Percentiles rank a stretch among this genome's conserved stretches.
Evolutionary conservation across 805 yeast species (phyloP).

Genomic region (Wickerhamiella slavikovae): DNA sequence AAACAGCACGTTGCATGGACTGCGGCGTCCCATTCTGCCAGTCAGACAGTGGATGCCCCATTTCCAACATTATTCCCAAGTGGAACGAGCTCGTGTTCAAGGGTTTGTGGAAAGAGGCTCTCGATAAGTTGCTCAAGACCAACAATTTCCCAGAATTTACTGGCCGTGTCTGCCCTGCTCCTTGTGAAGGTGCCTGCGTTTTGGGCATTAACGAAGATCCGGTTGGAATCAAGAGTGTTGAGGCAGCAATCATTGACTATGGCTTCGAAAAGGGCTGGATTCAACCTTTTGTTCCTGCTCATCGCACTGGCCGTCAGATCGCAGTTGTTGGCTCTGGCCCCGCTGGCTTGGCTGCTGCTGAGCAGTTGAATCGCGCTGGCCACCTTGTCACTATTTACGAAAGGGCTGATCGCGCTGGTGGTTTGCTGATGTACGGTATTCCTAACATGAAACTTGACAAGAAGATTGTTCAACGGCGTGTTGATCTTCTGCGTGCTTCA

Average conservation of each 20-base stretch:
- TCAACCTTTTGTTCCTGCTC: conserved; percentile 55
- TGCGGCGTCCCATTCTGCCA: conserved; percentile 99
- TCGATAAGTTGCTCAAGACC: conserved; percentile 80
- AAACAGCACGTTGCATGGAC: conserved; percentile 97
- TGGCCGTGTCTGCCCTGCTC: conserved; percentile 97
- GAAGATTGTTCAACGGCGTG: conserved; percentile 77
- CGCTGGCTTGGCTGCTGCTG: conserved; percentile 91
- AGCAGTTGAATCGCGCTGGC: conserved; percentile 91
- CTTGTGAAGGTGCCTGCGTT: conserved; percentile 94
- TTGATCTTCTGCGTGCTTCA: conserved; percentile 75
- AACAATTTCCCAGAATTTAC: conserved; percentile 98
- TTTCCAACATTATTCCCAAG: conserved; percentile 90
- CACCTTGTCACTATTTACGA: conserved; percentile 83
- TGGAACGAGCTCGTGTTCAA: conserved; percentile 94
- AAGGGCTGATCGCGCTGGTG: conserved; percentile 91
- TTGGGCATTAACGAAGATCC: conserved; percentile 86
- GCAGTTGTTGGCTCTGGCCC: conserved; percentile 96
- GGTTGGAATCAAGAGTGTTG: conserved; percentile 90
- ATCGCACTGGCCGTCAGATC: conserved; percentile 66
- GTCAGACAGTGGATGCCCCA: conserved; percentile 95
- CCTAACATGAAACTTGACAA: conserved; percentile 98
- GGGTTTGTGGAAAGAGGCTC: conserved; percentile 86
- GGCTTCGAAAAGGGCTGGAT: conserved; percentile 97
- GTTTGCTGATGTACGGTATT: conserved; percentile 94
- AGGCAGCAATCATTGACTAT: conserved; percentile 87